These are phyloP conservation scores for Piedraia hortae DNA, from an alignment of 2,329 filamentous ascomycete species.

Conservation along the genomic window DNA sequence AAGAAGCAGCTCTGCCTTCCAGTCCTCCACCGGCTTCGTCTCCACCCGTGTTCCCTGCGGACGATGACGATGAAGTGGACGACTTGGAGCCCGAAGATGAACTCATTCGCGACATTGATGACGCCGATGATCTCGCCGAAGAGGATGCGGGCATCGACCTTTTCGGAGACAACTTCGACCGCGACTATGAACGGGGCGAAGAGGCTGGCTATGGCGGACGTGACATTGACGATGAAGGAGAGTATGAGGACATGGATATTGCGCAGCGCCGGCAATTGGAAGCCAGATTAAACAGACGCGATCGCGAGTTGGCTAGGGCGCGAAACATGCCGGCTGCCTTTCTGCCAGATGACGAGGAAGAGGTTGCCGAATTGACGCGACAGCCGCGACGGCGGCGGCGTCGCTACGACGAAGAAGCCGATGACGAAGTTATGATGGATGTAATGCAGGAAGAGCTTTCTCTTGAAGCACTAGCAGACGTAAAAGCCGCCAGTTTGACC, in stretches of 20 bases:
- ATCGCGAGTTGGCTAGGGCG: conserved; percentile 39
- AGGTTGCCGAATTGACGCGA: conserved; percentile 55
- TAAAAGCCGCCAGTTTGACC: conserved; percentile 76
- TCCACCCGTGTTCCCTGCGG: conserved; percentile 36
- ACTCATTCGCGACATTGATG: conserved; percentile 34
- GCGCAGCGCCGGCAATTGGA: conserved; percentile 43
- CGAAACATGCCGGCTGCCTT: conserved; percentile 45
- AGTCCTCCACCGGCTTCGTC: conserved; percentile 32
- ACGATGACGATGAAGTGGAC: conserved; percentile 38
- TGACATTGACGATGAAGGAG: conserved; percentile 50
- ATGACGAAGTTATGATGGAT: conserved; percentile 70
- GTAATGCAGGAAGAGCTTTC: conserved; percentile 92
- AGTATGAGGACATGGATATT: conserved; percentile 42
- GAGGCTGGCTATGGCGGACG: conserved; percentile 36
- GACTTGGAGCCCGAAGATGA: conserved; percentile 43
- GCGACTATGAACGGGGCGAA: conserved; percentile 27
- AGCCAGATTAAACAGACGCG: conserved; percentile 42
- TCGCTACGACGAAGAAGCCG: conserved; percentile 79
- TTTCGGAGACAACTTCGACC: conserved; percentile 41
- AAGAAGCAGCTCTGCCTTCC: conserved; percentile 30
- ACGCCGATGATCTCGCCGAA: conserved; percentile 40
- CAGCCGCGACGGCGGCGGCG: conserved; percentile 67
- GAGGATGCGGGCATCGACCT: conserved; percentile 43
- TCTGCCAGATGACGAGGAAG: conserved; percentile 51
- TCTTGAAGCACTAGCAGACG: conserved; percentile 67